Base-by-base conservation (phyloP, 768 basidiomycete species). In the Gymnopilus dilepis region DNA sequence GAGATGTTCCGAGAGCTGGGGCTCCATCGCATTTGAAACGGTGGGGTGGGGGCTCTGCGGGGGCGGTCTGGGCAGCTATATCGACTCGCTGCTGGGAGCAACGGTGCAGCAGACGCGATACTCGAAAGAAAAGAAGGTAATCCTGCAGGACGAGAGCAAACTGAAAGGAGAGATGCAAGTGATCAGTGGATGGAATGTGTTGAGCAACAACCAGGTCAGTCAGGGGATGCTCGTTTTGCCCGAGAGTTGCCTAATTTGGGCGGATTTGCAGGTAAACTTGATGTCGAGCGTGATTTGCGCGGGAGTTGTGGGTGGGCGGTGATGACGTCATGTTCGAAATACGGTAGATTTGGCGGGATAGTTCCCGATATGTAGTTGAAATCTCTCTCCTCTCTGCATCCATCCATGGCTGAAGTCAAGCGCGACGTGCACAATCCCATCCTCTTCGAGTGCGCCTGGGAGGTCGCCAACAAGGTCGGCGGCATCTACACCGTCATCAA, bases 401-500 rank as follows among this genome's bases (percentile, higher is more conserved):
- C 65, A 60, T 58, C 59, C 52, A 70, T 74, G 67, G 74, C 78
- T 70, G 78, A 78, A 56, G 73, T 73, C 45, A 80, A 80, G 61
- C 90, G 93, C 78, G 91, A 93, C 76, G 86, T 92, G 52, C 86
- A 86, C 71, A 85, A 89, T 66, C 86, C 92, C 48, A 70, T 94
- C 33, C 90, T 97, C 71, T 97, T 97, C 72, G 95, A 97, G 73
- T 94, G 91, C 74, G 95, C 95, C 33, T 98, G 96, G 96, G 96
- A 97, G 79, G 96, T 97, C 69, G 95, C 91, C 33, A 97, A 98
- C 86, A 98, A 97, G 78, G 96, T 98, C 75, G 97, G 96, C 68
- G 97, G 97, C 63, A 98, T 98, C 77, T 98, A 98, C 84, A 98
- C 97, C 65, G 97, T 99, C 79, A 97, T 99, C 74, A 98, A 98